Evolutionary conservation across 805 yeast species (phyloP).

Genomic region (Yueomyces sinensis): DNA sequence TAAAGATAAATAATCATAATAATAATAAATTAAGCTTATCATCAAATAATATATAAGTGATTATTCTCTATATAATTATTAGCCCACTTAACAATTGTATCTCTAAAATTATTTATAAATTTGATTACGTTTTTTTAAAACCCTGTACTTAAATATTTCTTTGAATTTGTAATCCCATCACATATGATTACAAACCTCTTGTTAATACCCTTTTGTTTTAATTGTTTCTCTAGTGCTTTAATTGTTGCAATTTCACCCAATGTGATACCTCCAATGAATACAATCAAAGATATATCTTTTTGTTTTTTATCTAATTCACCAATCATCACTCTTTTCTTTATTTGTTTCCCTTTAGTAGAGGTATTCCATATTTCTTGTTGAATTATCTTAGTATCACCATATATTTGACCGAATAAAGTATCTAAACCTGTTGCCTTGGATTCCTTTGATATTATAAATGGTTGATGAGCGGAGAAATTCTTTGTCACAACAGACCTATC

Average conservation of each 20-base stretch:
- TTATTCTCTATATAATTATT: no score
- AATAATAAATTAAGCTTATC: no score
- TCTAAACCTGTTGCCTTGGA: constrained; percentile 13
- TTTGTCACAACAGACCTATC: constrained; percentile 38
- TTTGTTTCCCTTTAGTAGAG: constrained; percentile 1
- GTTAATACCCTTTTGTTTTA: constrained; percentile 22
- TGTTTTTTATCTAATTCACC: constrained; percentile 2
- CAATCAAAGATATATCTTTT: constrained; percentile 29
- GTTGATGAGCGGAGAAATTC: constrained; percentile 19
- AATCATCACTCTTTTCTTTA: constrained; percentile 3
- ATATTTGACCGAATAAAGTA: constrained; percentile 15
- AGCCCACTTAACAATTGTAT: no score
- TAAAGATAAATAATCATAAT: no score
- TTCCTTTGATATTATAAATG: constrained; percentile 18
- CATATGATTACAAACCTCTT: constrained; percentile 33
- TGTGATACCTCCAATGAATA: constrained; percentile 75
- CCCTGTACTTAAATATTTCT: neutral
- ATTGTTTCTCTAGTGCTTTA: constrained; percentile 39
- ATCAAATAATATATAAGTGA: no score
- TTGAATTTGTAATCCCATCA: constrained; percentile 30
- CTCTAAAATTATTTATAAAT: no score
- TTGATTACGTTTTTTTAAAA: no score
- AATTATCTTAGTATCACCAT: constrained; percentile 9
- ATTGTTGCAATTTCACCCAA: constrained; percentile 71
- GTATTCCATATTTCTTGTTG: constrained; percentile 15